Evolutionary conservation across 495 filamentous ascomycete species (phyloP).

Genomic region (Venustampulla echinocandica): DNA sequence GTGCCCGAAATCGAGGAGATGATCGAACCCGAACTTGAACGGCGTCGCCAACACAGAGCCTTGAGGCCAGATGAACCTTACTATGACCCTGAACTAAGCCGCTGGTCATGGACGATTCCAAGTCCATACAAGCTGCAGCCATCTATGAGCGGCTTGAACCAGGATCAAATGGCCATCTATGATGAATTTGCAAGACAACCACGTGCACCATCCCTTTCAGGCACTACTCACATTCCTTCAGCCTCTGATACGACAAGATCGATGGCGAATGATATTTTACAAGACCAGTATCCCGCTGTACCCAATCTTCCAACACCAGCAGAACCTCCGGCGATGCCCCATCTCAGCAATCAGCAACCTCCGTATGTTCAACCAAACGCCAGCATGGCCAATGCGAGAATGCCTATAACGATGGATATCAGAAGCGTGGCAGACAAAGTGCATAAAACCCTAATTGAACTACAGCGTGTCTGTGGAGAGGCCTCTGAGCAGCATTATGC

Average conservation of each 20-base stretch:
- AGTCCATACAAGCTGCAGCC: constrained; percentile 77
- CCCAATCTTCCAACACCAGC: constrained; percentile 71
- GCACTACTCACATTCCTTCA: constrained; percentile 35
- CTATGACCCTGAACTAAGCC: constrained; percentile 66
- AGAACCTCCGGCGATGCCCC: constrained; percentile 69
- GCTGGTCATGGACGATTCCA: constrained; percentile 82
- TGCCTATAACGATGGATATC: constrained; percentile 45
- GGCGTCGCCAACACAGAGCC: constrained; percentile 60
- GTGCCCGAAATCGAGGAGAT: constrained; percentile 90
- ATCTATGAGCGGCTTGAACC: constrained; percentile 61
- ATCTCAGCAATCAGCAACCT: constrained; percentile 51
- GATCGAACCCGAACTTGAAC: constrained; percentile 65
- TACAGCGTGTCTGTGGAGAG: constrained; percentile 55
- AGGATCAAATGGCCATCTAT: constrained; percentile 90
- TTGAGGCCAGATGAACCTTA: constrained; percentile 72
- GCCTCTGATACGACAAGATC: constrained; percentile 44
- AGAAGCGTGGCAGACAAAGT: constrained; percentile 54
- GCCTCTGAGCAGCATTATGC: constrained; percentile 60
- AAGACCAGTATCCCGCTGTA: constrained; percentile 71
- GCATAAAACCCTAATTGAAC: constrained; percentile 58
- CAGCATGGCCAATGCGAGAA: constrained; percentile 15
- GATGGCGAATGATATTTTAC: constrained; percentile 62
- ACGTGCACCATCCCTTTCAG: constrained; percentile 35
- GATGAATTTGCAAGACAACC: constrained; percentile 86
- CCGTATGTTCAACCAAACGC: constrained; percentile 43